These are phyloP conservation scores for Penstemon newberryi DNA, from an alignment of 257 asterid genomes.

Conservation along the genomic window DNA sequence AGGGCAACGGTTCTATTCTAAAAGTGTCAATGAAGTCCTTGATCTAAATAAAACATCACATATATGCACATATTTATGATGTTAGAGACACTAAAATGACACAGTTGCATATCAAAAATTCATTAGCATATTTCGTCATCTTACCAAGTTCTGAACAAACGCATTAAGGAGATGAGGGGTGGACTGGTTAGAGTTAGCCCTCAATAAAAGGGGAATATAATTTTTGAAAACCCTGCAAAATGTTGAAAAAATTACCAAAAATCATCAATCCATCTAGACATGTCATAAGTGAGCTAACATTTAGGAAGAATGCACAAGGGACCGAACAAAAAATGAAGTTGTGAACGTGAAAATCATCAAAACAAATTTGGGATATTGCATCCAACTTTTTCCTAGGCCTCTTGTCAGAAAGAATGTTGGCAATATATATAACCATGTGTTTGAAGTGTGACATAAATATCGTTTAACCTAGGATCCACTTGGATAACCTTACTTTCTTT, in stretches of 20 bases:
- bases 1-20: constrained; percentile 2
- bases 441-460: neutral
- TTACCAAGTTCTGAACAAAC: constrained; percentile 69
- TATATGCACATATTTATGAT: neutral
- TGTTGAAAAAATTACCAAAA: constrained; percentile 21
- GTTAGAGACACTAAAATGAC: constrained; percentile 8
- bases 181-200: constrained; percentile 52
- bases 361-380: constrained; percentile 12
- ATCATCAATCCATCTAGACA: constrained; percentile 20
- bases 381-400: neutral
- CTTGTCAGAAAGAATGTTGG: neutral
- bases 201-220: constrained; percentile 65
- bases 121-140: constrained; percentile 24
- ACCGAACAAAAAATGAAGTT: neutral
- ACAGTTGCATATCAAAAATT: constrained; percentile 17
- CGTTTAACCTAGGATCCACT: constrained; percentile 2
- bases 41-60: constrained; percentile 16
- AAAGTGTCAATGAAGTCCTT: constrained; percentile 1
- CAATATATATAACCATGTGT: neutral
- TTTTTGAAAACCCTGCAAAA: constrained; percentile 84
- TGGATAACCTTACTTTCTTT: constrained; percentile 6
- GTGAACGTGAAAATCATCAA: constrained; percentile 8
- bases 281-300: neutral
- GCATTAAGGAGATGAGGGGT: constrained; percentile 54
- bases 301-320: constrained; percentile 9